These are phyloP conservation scores for Aspergillus latus DNA, from an alignment of 2,329 filamentous ascomycete species.

Conservation along the genomic window DNA sequence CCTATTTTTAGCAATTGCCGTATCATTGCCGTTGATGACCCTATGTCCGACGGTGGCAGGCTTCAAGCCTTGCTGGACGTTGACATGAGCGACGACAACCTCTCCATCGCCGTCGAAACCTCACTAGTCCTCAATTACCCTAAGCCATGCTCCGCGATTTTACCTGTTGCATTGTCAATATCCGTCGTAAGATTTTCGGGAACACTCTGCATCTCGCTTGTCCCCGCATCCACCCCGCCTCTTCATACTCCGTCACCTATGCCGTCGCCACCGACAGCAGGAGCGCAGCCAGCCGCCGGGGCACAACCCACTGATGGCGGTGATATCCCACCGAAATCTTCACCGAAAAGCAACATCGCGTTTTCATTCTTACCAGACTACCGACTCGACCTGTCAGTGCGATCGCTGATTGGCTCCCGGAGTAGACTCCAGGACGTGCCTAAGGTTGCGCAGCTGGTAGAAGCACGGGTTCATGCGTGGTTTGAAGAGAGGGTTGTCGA, in stretches of 20 bases:
- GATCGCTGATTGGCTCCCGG: constrained; percentile 63
- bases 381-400: constrained; percentile 63
- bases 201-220: constrained; percentile 88
- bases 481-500: constrained; percentile 67
- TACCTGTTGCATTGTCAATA: constrained; percentile 88
- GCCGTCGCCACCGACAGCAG: constrained; percentile 28
- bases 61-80: constrained; percentile 96
- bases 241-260: constrained; percentile 37
- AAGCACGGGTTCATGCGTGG: constrained; percentile 64
- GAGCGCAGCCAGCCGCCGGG: constrained; percentile 5
- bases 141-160: constrained; percentile 79
- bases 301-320: constrained; percentile 14
- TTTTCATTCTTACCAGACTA: constrained; percentile 79
- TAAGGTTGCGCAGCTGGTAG: constrained; percentile 65
- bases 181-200: constrained; percentile 93
- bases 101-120: constrained; percentile 91
- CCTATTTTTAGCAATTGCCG: constrained; percentile 98
- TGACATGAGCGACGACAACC: constrained; percentile 84
- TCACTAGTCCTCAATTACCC: constrained; percentile 94
- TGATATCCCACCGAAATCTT: constrained; percentile 42
- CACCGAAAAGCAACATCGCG: constrained; percentile 78
- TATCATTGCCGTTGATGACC: constrained; percentile 74
- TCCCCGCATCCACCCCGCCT: constrained; percentile 60
- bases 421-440: constrained; percentile 65
- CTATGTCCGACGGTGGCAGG: constrained; percentile 64